Conservation (phyloP, 805 yeast genomes). For the Geotrichum ghanense region DNA sequence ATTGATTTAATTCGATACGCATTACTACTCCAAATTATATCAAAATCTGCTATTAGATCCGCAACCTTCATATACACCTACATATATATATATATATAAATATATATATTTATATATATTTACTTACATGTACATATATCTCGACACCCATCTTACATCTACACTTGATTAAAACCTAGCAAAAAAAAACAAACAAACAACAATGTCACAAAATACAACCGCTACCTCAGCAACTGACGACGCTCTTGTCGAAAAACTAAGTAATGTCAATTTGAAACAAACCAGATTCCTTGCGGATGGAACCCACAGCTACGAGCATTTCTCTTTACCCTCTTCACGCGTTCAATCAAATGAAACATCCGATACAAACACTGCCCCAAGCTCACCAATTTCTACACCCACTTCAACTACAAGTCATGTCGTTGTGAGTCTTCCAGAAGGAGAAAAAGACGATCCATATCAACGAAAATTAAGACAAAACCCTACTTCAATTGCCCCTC, state of each 20-base stretch:
- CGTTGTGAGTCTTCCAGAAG: slow-evolving; percentile 6
- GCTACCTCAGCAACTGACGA: neutral
- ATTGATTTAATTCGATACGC: too few relatives aligned
- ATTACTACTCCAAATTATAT: too few relatives aligned
- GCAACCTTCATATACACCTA: too few relatives aligned
- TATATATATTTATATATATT: too few relatives aligned
- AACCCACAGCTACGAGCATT: slow-evolving; percentile 22
- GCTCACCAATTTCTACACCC: slow-evolving; percentile 11
- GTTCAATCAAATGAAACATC: slow-evolving; percentile 10
- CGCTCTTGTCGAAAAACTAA: slow-evolving; percentile 12
- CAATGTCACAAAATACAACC: too few relatives aligned
- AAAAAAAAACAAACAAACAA: too few relatives aligned
- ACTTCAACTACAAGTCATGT: slow-evolving; percentile 2
- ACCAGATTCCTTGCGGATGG: slow-evolving; percentile 19
- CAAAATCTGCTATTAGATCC: too few relatives aligned
- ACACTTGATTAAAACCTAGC: too few relatives aligned
- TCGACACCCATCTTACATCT: too few relatives aligned
- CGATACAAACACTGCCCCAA: slow-evolving; percentile 9
- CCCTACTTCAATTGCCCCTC: slow-evolving; percentile 23
- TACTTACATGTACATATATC: too few relatives aligned
- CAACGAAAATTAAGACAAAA: slow-evolving; percentile 20
- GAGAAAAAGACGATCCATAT: slow-evolving; percentile 24
- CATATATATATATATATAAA: too few relatives aligned
- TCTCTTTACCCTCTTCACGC: slow-evolving; percentile 22
- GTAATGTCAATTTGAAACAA: slow-evolving; percentile 16